Conservation (phyloP, 306 rosid species). For the Inga oerstediana region DNA sequence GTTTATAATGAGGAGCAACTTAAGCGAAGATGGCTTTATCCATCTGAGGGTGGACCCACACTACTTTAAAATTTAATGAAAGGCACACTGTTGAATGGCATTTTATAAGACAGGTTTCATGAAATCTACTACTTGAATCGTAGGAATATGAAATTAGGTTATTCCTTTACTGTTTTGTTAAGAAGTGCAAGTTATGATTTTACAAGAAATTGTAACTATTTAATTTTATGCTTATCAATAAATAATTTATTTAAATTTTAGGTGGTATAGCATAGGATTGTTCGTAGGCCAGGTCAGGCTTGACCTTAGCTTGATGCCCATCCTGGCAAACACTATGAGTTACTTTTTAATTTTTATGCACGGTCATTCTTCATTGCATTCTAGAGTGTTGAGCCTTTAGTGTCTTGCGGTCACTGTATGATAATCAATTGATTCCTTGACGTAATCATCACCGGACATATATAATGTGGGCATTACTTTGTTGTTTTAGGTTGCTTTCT, state of each 20-base stretch:
- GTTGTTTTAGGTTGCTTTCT: not conserved
- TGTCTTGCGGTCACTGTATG: not conserved
- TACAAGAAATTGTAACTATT: not conserved
- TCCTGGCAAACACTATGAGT: not conserved
- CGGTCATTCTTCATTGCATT: conserved; percentile 1
- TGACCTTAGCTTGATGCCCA: not conserved
- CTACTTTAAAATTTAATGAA: conserved; percentile 1
- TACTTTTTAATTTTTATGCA: not conserved
- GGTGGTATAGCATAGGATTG: not conserved
- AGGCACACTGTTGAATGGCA: not conserved
- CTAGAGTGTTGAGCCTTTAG: not conserved
- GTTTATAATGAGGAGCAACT: not conserved
- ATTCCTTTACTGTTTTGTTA: not conserved
- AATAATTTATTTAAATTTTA: not conserved
- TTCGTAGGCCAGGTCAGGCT: not conserved
- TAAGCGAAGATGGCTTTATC: not conserved
- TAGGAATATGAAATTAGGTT: not conserved
- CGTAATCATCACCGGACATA: not conserved
- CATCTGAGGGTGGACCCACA: not conserved
- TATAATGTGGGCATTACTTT: conserved; percentile 19
- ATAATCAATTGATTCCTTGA: conserved; percentile 5
- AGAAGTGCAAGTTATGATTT: not conserved
- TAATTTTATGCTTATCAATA: not conserved
- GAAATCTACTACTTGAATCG: not conserved
- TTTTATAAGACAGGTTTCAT: not conserved